Conservation (phyloP, 2,329 filamentous ascomycete genomes). For the Penicillium sp. region DNA sequence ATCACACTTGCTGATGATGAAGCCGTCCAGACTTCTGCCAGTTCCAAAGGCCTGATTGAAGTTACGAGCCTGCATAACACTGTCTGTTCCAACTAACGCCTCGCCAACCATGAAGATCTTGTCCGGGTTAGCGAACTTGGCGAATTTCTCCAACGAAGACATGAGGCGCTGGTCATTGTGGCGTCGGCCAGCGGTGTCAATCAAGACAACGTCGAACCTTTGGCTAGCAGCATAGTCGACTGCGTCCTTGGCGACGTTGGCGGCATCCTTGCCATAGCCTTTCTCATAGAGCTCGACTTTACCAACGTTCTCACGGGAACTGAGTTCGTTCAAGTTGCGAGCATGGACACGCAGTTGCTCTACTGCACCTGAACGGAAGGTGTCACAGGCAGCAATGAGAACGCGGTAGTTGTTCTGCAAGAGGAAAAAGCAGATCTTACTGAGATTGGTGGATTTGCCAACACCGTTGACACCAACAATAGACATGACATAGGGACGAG, state of each 20-base stretch:
- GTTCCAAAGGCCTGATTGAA: constrained; percentile 92
- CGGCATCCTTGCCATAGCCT: constrained; percentile 96
- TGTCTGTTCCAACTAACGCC: constrained; percentile 93
- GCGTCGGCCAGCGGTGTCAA: constrained; percentile 90
- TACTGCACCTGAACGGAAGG: constrained; percentile 94
- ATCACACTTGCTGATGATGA: constrained; percentile 98
- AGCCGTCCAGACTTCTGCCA: constrained; percentile 80
- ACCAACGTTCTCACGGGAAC: constrained; percentile 74
- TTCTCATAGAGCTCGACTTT: constrained; percentile 91
- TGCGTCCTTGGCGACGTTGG: constrained; percentile 90
- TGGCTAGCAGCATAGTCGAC: constrained; percentile 75
- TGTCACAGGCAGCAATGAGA: constrained; percentile 90
- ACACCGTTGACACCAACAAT: constrained; percentile 98
- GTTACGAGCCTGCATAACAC: constrained; percentile 91
- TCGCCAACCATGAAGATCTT: constrained; percentile 98
- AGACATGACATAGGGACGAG: constrained; percentile 91
- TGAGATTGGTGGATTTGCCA: constrained; percentile 95
- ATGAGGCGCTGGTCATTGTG: constrained; percentile 97
- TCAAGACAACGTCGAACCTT: constrained; percentile 88
- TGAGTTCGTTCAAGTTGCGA: constrained; percentile 86
- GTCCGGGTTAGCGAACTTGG: constrained; percentile 91
- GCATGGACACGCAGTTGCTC: constrained; percentile 97
- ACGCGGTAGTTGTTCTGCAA: constrained; percentile 97
- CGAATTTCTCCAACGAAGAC: constrained; percentile 96
- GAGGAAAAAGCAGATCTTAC: constrained; percentile 97